Evolutionary conservation across 1,284 basidiomycete genomes (phyloP), one percentile per base, ranked within the genome.

Genomic region (Malassezia furfur): DNA sequence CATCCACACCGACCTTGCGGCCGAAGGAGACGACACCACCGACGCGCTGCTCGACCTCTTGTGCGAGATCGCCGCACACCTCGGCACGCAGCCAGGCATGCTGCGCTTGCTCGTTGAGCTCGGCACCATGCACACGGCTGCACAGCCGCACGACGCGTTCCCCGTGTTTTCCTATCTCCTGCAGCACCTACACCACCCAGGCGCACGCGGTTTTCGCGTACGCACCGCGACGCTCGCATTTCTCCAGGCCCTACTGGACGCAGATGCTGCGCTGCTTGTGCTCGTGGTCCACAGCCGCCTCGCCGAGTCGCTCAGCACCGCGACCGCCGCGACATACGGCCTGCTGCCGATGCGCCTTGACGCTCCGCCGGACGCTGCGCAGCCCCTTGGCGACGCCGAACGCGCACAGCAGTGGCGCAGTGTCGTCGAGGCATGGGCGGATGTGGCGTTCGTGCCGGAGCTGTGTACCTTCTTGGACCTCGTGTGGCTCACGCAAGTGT

Each of bases 81-180:
- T 53, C 7, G 12, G 22, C 9, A 11, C n/a, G n/a, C 35, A 53
- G 15, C 44, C 51, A 25, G 3, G 5, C 8, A 32, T 37, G 1
- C 36, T 53, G 19, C 44, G 31, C 6, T 17, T 53, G 8, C 30
- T 47, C 37, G 22, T 53, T 11, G 43, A 47, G 17, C 35, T 53
- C 3, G 44, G 43, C 14, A 8, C 44, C 7, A n/a, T 17, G 3
- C 14, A 36, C n/a, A 17, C 34, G 21, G 34, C 32, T 9, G 51
- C 19, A 0, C 9, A 25, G 2, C 14, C 15, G 17, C 7, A 15
- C 32, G 37, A 46, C 12, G 19, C 25, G 14, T 31, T 47, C 8
- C 44, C 44, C 8, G 9, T 53, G 2, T 21, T 53, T 17, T 5
- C 22, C 5, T 53, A 28, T 12, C 17, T 53, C 9, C 14, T 53